Percentiles rank a stretch among this genome's conserved stretches.
phyloP scores from a whole-genome alignment of 2,329 filamentous ascomycete species.

The Dissoconium aciculare region DNA sequence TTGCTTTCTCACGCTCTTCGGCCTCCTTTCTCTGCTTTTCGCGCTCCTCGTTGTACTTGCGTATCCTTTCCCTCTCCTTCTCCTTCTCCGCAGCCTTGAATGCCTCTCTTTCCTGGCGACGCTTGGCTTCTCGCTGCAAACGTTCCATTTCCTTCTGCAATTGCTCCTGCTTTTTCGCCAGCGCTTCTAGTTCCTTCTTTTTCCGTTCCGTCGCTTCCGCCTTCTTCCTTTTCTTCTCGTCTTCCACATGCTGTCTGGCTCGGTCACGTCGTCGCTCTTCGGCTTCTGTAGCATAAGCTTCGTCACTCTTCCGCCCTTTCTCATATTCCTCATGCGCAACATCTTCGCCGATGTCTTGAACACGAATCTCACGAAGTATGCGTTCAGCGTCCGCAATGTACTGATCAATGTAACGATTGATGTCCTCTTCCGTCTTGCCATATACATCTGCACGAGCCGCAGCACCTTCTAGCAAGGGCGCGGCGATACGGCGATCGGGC shows the following conservation, averaged over 20 bases:
- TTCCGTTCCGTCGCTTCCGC: conserved; percentile 47
- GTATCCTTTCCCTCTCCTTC: conserved; percentile 41
- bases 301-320: conserved; percentile 57
- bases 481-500: conserved; percentile 58
- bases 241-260: conserved; percentile 45
- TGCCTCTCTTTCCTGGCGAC: conserved; percentile 35
- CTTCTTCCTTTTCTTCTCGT: conserved; percentile 43
- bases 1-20: conserved; percentile 39
- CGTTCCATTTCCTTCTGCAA: conserved; percentile 28
- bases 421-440: conserved; percentile 51
- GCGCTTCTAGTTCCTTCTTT: conserved; percentile 35
- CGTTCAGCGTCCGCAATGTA: conserved; percentile 50
- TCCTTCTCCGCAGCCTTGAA: conserved; percentile 31
- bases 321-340: conserved; percentile 49
- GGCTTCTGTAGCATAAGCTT: conserved; percentile 56
- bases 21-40: conserved; percentile 25
- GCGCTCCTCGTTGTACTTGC: conserved; percentile 36
- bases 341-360: conserved; percentile 53
- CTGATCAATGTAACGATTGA: conserved; percentile 52
- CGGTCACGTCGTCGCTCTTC: conserved; percentile 45
- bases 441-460: conserved; percentile 65
- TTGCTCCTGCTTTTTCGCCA: conserved; percentile 35
- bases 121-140: conserved; percentile 33
- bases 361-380: conserved; percentile 53
- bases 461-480: conserved; percentile 61